Evolutionary conservation across 2,329 filamentous ascomycete species (phyloP).

Genomic region (Apiospora arundinis): DNA sequence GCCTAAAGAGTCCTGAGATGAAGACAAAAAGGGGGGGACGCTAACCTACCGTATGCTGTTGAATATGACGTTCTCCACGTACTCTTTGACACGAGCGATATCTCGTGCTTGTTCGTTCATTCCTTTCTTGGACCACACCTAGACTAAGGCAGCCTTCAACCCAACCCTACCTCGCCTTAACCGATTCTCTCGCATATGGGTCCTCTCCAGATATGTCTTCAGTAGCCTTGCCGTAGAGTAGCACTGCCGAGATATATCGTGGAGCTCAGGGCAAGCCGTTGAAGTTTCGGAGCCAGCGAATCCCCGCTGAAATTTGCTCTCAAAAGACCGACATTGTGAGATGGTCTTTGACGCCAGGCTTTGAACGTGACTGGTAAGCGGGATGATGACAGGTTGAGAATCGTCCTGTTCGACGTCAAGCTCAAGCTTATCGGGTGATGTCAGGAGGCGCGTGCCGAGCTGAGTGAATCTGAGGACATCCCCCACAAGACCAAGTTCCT

Average conservation of each 20-base stretch:
- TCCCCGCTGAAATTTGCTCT: neutral
- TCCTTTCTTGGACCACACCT: constrained; percentile 1
- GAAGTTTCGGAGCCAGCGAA: neutral
- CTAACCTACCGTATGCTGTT: neutral
- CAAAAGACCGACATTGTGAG: neutral
- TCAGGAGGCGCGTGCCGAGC: neutral
- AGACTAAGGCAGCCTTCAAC: neutral
- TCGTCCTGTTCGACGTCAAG: neutral
- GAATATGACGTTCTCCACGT: neutral
- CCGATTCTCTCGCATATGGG: neutral
- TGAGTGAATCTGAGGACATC: constrained; percentile 17
- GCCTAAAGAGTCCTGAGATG: neutral
- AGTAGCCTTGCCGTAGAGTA: neutral
- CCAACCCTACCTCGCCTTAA: neutral
- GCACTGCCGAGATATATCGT: neutral
- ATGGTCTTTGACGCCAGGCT: neutral
- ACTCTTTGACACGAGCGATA: neutral
- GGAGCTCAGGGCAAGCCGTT: neutral
- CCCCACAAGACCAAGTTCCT: neutral
- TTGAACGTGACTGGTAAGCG: neutral
- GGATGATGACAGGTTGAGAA: neutral
- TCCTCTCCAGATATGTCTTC: neutral
- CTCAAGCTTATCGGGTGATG: neutral
- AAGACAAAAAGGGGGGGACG: too few species aligned
- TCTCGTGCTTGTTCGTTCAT: neutral